These are phyloP conservation scores for Metarhizium guizhouense DNA, from an alignment of 2,329 filamentous ascomycete species.

Conservation along the genomic window DNA sequence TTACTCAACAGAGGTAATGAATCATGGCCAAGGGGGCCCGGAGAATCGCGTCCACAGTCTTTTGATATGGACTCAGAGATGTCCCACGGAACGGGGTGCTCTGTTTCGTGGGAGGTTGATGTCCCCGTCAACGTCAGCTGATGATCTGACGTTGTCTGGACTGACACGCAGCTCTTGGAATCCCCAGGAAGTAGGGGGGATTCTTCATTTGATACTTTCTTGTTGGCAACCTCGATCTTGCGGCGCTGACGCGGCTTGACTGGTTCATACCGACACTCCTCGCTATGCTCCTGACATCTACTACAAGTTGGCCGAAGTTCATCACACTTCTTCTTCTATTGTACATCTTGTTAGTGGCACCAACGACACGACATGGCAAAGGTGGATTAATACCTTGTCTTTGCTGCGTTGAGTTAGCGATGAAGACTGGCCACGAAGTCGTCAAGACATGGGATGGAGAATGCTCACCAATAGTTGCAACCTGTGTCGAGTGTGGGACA, in stretches of 20 bases:
- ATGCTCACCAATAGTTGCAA: conserved; percentile 42
- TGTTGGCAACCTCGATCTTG: conserved; percentile 17
- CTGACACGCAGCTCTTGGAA: background rate
- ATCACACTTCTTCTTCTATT: conserved; percentile 50
- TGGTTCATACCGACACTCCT: conserved; percentile 41
- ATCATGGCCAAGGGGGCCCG: conserved; percentile 2
- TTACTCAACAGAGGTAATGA: conserved; percentile 6
- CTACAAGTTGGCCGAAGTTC: conserved; percentile 41
- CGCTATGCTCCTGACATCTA: conserved; percentile 39
- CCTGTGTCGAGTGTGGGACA: conserved; percentile 23
- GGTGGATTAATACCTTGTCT: conserved; percentile 36
- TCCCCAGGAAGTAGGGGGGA: background rate
- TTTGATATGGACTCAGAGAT: background rate
- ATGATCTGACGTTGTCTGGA: conserved; percentile 9
- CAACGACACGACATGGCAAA: background rate
- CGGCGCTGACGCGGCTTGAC: conserved; percentile 31
- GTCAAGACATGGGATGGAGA: background rate
- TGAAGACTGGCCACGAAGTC: background rate
- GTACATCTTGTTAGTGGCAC: background rate
- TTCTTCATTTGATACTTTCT: background rate
- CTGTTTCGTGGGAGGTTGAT: background rate
- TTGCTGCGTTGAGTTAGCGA: conserved; percentile 28
- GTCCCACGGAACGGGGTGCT: conserved; percentile 7
- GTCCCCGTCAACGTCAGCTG: conserved; percentile 8
- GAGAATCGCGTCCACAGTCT: conserved; percentile 3